Conservation (phyloP, 1,139 yeast species). For the Taiozyma sp. region DNA sequence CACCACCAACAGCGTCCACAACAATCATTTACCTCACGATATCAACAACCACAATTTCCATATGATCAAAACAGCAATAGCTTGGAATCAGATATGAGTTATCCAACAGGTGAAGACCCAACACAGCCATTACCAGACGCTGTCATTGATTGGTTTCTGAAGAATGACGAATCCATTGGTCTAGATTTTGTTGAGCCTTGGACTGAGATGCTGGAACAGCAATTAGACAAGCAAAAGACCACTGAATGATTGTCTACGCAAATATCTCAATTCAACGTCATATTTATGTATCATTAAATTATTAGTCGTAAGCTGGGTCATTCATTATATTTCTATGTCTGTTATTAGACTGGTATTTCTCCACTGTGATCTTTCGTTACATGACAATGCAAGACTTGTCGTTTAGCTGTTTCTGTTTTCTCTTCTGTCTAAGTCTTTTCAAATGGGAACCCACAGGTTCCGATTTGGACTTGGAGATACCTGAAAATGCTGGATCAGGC, state of each 20-base stretch:
- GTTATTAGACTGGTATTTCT: too few species aligned
- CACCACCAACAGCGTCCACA: background rate
- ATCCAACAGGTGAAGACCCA: slow-evolving; percentile 7
- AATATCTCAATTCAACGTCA: background rate
- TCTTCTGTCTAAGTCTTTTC: background rate
- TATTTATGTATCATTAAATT: background rate
- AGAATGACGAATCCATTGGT: slow-evolving; percentile 60
- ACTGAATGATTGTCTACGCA: background rate
- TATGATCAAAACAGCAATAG: slow-evolving; percentile 10
- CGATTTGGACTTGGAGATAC: slow-evolving; percentile 20
- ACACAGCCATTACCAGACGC: slow-evolving; percentile 40
- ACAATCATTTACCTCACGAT: slow-evolving; percentile 1
- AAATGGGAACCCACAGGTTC: slow-evolving; percentile 11
- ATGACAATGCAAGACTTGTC: background rate
- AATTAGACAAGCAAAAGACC: slow-evolving; percentile 19
- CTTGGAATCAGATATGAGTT: background rate
- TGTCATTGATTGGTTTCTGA: slow-evolving; percentile 69
- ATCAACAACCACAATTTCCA: slow-evolving; percentile 1
- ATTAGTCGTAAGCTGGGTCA: background rate
- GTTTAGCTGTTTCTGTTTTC: background rate
- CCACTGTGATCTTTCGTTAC: background rate
- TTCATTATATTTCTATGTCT: background rate
- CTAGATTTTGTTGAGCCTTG: slow-evolving; percentile 86
- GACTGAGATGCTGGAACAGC: slow-evolving; percentile 79
- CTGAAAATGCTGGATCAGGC: slow-evolving; percentile 16